Evolutionary conservation across 805 yeast genomes (phyloP).

Genomic region (Ogataea paradorogensis): DNA sequence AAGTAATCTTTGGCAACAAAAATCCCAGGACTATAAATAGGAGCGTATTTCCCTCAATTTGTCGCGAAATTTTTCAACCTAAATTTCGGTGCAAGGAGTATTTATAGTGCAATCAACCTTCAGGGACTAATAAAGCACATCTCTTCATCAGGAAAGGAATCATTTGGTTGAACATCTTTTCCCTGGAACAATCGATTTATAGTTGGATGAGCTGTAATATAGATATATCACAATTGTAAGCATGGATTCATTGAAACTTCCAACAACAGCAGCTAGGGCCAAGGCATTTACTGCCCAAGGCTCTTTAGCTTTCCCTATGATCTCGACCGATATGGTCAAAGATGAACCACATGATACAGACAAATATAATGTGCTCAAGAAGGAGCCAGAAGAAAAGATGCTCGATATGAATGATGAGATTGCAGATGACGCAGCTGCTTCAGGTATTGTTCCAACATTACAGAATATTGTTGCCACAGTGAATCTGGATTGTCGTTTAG

Average conservation of each 20-base stretch:
- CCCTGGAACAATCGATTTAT: constrained; percentile 16
- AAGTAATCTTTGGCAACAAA: constrained; percentile 1
- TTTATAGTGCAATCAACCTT: constrained; percentile 5
- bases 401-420: constrained; percentile 28
- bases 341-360: constrained; percentile 14
- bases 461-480: constrained; percentile 98
- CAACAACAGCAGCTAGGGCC: constrained; percentile 76
- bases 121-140: constrained; percentile 7
- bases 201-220: constrained; percentile 18
- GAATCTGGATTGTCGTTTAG: constrained; percentile 91
- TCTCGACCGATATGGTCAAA: constrained; percentile 31
- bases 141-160: constrained; percentile 22
- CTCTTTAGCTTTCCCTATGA: constrained; percentile 62
- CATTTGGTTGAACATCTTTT: constrained; percentile 31
- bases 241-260: constrained; percentile 74
- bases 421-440: constrained; percentile 67
- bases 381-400: constrained; percentile 31
- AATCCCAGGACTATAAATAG: constrained; percentile 23
- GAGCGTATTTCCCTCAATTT: constrained; percentile 14
- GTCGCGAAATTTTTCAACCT: constrained; percentile 2
- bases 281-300: constrained; percentile 66
- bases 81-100: constrained; percentile 9
- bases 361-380: constrained; percentile 7
- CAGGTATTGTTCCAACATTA: constrained; percentile 94
- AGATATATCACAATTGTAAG: constrained; percentile 11